Base-by-base conservation (phyloP, 2,329 filamentous ascomycete genomes). In the Alternaria tenuissima region DNA sequence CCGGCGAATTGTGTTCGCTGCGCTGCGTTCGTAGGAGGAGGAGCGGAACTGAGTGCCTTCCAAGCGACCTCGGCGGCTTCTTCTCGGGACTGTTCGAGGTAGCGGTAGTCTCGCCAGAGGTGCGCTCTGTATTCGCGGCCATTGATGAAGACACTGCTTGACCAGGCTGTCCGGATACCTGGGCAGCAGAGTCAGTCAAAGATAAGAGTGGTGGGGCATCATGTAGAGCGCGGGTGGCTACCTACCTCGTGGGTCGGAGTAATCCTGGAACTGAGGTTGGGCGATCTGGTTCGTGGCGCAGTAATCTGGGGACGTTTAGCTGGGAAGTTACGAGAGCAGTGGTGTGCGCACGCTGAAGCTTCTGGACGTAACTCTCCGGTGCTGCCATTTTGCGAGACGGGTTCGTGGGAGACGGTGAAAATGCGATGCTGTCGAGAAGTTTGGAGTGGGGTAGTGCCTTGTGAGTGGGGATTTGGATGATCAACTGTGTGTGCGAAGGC, bases 141-240 rank as follows among this genome's bases (percentile, higher is more conserved):
- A 55, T 74, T 67, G 43, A 77, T 73, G 55, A 76, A 67, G 57
- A 77, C 75, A 55, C 72, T 71, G 62, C 75, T 77, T 7, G 69
- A 73, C 75, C 75, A 77, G 39, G 75, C 75, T 42, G 75, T 77
- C 30, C 75, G 67, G 51, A 76, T 75, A 30, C 75, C 75, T 77
- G 52, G 3, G 11, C 12, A 42, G 3, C 30, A 24, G 57, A 59
- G 57, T 70, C 48, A 73, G 72, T 55, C 22, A 26, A 43, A 39
- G 20, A 16, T 14, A 11, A 18, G 18, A 44, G 12, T 3, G 20
- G 36, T 46, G 30, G 48, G 34, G 43, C 38, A 26, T 22, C 34
- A 46, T 38, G 49, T 32, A n/a, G 42, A 42, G 43, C 46, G 16
- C 47, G 44, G 22, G 26, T 9, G 30, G n/a, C 24, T 63, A 57